Base-by-base conservation (phyloP, 2,329 filamentous ascomycete species). In the Alternaria incomplexa region DNA sequence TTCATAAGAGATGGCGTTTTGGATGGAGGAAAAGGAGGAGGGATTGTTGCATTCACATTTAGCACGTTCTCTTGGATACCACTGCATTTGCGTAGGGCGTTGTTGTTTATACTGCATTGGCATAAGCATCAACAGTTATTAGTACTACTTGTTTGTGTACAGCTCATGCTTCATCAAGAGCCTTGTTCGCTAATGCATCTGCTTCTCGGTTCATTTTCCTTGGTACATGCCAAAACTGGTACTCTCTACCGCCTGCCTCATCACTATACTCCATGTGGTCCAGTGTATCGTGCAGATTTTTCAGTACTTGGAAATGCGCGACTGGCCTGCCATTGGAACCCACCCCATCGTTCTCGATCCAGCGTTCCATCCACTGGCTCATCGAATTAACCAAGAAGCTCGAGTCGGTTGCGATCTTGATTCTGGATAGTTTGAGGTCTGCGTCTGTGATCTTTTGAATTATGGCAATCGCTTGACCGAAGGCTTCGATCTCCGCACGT, bases 111-210 rank as follows among this genome's bases (percentile, higher is more conserved):
- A 43, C 54, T 36, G 47, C 50, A 62, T 66, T 56, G 22, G 13
- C n/a, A 22, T 58, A 10, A 22, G 23, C 22, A 58, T n/a, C 8
- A 32, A 26, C 22, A 26, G 17, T 53, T 15, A 25, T 32, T 4
- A 26, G 15, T n/a, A 57, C 23, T 28, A 26, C 15, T n/a, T 47
- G 25, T 22, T 28, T 47, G 20, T 22, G 15, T 54, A 20, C 50
- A 26, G 20, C 83, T 63, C 72, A 80, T 59, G 81, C 83, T 61
- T 83, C 79, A 72, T 67, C 58, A 0, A 72, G 32, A 23, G 66
- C 68, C 5, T 47, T 63, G 46, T 68, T 67, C 4, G 70, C 70
- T 30, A 72, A 58, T 44, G 53, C 50, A 62, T 70, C 66, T 28
- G 69, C 67, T 10, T 56, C 59, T 20, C 9, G 20, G 45, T 76